A percentile compares a stretch with the other conserved stretches of the same genome.
phyloP scores from a whole-genome alignment of 2,329 filamentous ascomycete species.

The Byssochlamys sp. region DNA sequence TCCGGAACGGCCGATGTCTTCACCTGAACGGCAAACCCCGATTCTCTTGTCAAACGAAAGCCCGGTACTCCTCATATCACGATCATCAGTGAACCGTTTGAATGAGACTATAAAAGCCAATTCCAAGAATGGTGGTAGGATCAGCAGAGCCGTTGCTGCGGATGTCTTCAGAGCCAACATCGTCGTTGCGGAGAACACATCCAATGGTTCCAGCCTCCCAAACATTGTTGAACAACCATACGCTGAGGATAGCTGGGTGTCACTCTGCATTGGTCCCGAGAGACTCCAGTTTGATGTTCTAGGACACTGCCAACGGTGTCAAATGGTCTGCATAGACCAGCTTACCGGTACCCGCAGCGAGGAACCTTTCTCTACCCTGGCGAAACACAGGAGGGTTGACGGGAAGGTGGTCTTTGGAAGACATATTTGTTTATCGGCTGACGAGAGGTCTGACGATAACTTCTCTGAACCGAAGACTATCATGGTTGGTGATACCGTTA shows the following conservation, averaged over 20 bases:
- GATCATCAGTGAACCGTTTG: conserved; percentile 66
- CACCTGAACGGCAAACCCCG: conserved; percentile 46
- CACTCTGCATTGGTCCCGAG: conserved; percentile 51
- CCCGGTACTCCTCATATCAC: conserved; percentile 75
- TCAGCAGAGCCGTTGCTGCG: conserved; percentile 51
- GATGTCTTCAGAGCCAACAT: conserved; percentile 85
- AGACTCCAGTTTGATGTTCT: conserved; percentile 48
- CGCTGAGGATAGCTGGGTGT: conserved; percentile 69
- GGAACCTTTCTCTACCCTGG: conserved; percentile 80
- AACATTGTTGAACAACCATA: conserved; percentile 51
- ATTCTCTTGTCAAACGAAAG: conserved; percentile 88
- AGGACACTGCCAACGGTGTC: conserved; percentile 77
- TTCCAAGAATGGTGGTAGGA: conserved; percentile 40
- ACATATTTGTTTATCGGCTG: conserved; percentile 47
- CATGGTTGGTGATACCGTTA: conserved; percentile 33
- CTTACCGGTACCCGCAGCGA: conserved; percentile 64
- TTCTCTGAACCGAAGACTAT: conserved; percentile 16
- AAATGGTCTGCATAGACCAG: conserved; percentile 94
- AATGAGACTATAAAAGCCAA: conserved; percentile 61
- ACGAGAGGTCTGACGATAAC: neutral
- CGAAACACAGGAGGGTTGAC: conserved; percentile 72
- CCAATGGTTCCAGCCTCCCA: conserved; percentile 13
- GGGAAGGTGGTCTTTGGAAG: conserved; percentile 85
- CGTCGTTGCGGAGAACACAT: conserved; percentile 51
- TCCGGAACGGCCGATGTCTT: conserved; percentile 36